Conservation (phyloP, 441 rosid genomes). For the Pelargonium citronellum region DNA sequence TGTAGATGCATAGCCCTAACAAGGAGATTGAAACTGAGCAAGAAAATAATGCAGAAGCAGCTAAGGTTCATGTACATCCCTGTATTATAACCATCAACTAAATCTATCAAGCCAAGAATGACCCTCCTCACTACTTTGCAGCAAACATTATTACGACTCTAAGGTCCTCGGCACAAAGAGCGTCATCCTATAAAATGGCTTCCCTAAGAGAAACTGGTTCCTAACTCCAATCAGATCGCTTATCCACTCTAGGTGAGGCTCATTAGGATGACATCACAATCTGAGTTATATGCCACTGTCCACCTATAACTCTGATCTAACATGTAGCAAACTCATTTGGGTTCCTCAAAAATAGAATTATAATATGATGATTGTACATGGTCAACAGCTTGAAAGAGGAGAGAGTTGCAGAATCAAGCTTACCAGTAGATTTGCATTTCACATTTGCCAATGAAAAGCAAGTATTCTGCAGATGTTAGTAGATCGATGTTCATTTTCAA, state of each 20-base stretch:
- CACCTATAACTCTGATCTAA: constrained; percentile 4
- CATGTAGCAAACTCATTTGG: not conserved
- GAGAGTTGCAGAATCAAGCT: constrained; percentile 5
- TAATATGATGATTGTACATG: not conserved
- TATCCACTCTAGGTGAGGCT: not conserved
- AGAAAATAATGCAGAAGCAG: not conserved
- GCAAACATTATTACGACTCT: not conserved
- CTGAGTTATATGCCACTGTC: not conserved
- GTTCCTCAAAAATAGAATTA: not conserved
- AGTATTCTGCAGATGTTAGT: constrained; percentile 74
- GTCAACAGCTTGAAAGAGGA: not conserved
- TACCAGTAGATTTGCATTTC: constrained; percentile 69
- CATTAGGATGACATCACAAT: not conserved
- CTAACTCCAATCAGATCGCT: not conserved
- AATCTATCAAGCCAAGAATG: not conserved
- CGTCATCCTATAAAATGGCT: not conserved
- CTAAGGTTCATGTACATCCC: not conserved
- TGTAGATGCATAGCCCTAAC: not conserved
- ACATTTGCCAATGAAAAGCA: constrained; percentile 66
- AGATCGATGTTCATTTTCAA: constrained; percentile 77
- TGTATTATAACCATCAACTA: not conserved
- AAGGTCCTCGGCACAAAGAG: not conserved
- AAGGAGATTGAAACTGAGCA: not conserved
- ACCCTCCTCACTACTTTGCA: constrained; percentile 1
- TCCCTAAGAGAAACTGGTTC: not conserved